Conservation (phyloP, 345 rosid genomes). For the Syzygium grande region DNA sequence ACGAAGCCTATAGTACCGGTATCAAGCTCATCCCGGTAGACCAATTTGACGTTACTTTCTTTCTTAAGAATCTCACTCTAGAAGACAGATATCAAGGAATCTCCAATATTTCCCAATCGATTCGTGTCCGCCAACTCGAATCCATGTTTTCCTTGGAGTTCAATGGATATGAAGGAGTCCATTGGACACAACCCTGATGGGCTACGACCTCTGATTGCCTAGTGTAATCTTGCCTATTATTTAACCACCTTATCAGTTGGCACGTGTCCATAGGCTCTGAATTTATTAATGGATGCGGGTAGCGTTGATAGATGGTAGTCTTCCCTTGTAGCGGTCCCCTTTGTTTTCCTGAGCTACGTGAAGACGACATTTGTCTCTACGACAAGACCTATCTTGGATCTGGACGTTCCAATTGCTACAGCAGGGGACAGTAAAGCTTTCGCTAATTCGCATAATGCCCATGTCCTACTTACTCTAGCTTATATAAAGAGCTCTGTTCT, state of each 20-base stretch:
- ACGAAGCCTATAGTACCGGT: neutral
- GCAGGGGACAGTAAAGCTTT: neutral
- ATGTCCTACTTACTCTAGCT: neutral
- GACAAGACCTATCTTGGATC: neutral
- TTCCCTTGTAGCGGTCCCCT: neutral
- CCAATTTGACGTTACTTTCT: neutral
- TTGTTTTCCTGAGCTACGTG: neutral
- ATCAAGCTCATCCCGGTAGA: neutral
- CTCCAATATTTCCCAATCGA: neutral
- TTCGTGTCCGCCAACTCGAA: neutral
- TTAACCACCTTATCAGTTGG: neutral
- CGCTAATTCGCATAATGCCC: neutral
- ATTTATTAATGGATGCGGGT: neutral
- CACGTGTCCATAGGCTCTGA: neutral
- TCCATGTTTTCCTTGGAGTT: neutral
- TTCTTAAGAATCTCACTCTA: neutral
- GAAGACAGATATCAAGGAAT: neutral
- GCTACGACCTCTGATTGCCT: neutral
- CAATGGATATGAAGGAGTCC: neutral
- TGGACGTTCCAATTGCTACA: neutral
- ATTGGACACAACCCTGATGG: neutral
- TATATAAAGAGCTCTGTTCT: neutral
- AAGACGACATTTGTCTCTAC: neutral
- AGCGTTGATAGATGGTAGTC: neutral
- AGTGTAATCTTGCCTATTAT: neutral